These are phyloP conservation scores for Calocybe cyanea DNA, from an alignment of 768 basidiomycete genomes.

Conservation along the genomic window DNA sequence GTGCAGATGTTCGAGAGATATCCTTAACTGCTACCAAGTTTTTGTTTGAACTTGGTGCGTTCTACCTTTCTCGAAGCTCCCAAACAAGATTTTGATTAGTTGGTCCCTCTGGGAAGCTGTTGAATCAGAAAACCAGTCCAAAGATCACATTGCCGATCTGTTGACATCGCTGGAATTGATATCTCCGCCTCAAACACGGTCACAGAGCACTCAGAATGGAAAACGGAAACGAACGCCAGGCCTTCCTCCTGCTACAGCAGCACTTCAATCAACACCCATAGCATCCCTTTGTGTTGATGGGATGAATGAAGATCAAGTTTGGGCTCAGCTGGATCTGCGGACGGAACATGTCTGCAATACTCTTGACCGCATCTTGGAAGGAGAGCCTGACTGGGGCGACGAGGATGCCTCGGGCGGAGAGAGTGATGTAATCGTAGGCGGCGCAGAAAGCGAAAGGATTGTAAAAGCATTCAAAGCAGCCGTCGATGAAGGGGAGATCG, in stretches of 20 bases:
- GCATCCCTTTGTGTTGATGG: conserved; percentile 69
- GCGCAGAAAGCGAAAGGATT: conserved; percentile 26
- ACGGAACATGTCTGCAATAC: conserved; percentile 66
- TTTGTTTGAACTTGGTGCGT: conserved; percentile 72
- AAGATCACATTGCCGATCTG: conserved; percentile 59
- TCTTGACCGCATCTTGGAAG: conserved; percentile 62
- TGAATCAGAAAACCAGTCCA: conserved; percentile 61
- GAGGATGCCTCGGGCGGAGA: conserved; percentile 25
- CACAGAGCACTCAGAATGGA: conserved; percentile 41
- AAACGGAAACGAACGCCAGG: conserved; percentile 40
- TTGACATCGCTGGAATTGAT: conserved; percentile 65
- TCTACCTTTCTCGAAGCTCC: not conserved
- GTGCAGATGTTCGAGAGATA: conserved; percentile 46
- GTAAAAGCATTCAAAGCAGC: conserved; percentile 26
- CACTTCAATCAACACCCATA: conserved; percentile 65
- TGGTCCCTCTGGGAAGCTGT: conserved; percentile 45
- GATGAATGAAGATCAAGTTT: conserved; percentile 85
- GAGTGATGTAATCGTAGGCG: conserved; percentile 26
- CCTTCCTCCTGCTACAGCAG: conserved; percentile 27
- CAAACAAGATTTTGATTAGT: conserved; percentile 11
- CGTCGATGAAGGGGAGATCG: conserved; percentile 28
- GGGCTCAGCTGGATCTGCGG: conserved; percentile 90
- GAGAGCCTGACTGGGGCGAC: conserved; percentile 21
- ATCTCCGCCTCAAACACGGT: conserved; percentile 71
- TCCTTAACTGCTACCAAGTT: conserved; percentile 70